These are phyloP conservation scores for Xylaria sp. DNA, from an alignment of 2,329 filamentous ascomycete species.

Conservation along the genomic window DNA sequence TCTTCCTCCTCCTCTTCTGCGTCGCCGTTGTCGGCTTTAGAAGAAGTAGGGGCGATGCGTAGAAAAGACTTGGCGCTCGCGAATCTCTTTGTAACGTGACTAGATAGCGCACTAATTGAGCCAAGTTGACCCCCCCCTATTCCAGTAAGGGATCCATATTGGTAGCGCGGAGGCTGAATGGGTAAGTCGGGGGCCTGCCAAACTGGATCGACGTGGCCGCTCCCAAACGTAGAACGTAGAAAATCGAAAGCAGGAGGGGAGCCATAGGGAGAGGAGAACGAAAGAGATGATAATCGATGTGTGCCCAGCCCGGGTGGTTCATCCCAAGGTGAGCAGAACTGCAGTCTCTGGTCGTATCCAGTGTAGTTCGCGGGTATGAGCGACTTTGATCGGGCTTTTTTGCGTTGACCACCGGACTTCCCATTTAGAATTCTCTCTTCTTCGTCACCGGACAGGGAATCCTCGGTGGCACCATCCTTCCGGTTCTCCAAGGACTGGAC, in stretches of 20 bases:
- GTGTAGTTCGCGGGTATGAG: constrained; percentile 25
- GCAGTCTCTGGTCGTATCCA: constrained; percentile 21
- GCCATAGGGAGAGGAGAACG: constrained; percentile 38
- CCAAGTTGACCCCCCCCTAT: constrained; percentile 23
- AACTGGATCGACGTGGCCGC: constrained; percentile 48
- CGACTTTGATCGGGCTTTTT: constrained; percentile 35
- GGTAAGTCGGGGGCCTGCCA: constrained; percentile 52
- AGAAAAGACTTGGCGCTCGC: constrained; percentile 37
- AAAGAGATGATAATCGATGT: constrained; percentile 38
- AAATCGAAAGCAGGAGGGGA: constrained; percentile 39
- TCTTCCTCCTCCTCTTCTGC: constrained; percentile 40
- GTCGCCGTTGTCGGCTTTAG: constrained; percentile 25
- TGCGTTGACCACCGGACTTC: constrained; percentile 42
- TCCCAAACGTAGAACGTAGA: constrained; percentile 33
- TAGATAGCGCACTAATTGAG: constrained; percentile 21
- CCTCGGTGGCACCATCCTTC: constrained; percentile 50
- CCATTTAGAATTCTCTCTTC: constrained; percentile 50
- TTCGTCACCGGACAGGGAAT: constrained; percentile 48
- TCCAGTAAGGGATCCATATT: constrained; percentile 28
- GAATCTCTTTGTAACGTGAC: constrained; percentile 30
- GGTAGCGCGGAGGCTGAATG: constrained; percentile 28
- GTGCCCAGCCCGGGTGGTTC: constrained; percentile 15
- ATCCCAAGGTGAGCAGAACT: constrained; percentile 26
- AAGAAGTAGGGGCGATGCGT: constrained; percentile 16
- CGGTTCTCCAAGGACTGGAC: constrained; percentile 62